phyloP scores from a whole-genome alignment of 2,329 filamentous ascomycete species.

The Paecilomyces niveus region DNA sequence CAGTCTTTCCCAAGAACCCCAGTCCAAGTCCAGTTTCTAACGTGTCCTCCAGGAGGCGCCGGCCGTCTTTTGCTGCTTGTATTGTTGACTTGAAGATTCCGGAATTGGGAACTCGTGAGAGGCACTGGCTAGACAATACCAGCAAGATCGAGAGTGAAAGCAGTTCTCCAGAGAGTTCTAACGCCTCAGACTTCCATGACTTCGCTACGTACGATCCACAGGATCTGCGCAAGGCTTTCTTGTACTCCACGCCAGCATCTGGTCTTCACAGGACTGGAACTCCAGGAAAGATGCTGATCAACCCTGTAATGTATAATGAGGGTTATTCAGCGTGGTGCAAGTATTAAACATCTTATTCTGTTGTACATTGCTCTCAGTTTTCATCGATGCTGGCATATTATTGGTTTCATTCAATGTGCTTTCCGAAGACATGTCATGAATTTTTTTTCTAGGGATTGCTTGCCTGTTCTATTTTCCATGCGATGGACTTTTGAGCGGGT shows the following conservation, averaged over 20 bases:
- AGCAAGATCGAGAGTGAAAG: neutral
- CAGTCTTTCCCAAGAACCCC: neutral
- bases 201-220: constrained; percentile 8
- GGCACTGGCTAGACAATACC: constrained; percentile 12
- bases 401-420: neutral
- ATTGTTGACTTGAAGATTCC: constrained; percentile 31
- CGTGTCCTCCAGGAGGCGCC: constrained; percentile 7
- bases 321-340: neutral
- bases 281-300: neutral
- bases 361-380: neutral
- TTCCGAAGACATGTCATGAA: neutral
- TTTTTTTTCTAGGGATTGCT: neutral
- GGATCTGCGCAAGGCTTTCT: constrained; percentile 1
- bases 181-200: constrained; percentile 7
- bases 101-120: constrained; percentile 16
- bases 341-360: neutral
- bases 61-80: constrained; percentile 27
- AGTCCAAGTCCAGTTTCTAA: neutral
- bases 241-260: neutral
- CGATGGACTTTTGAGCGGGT: neutral
- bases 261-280: constrained; percentile 4
- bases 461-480: neutral
- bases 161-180: neutral
- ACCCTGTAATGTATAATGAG: neutral
- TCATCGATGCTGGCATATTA: neutral